These are phyloP conservation scores for Pseudogymnoascus sp. DNA, from an alignment of 2,329 filamentous ascomycete genomes.

Conservation along the genomic window DNA sequence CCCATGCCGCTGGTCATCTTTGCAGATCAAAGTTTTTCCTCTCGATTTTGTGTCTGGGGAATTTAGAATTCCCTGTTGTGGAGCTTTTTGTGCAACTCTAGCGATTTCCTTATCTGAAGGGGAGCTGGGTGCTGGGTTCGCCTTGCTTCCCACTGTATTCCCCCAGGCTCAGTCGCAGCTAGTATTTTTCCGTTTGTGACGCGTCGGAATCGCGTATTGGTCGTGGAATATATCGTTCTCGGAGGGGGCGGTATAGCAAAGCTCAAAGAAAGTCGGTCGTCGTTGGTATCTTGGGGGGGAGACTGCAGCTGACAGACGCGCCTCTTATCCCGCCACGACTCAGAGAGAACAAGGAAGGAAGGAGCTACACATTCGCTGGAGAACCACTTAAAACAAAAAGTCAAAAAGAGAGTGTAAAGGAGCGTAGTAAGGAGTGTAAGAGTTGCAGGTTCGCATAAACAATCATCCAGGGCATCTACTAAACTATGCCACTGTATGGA, in stretches of 20 bases:
- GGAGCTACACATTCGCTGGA: neutral
- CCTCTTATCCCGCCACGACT: neutral
- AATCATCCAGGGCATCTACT: neutral
- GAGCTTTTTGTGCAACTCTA: constrained; percentile 4
- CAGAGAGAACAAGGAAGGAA: constrained; percentile 2
- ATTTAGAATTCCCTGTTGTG: neutral
- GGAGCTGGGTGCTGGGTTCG: constrained; percentile 1
- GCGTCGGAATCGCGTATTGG: neutral
- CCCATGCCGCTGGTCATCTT: constrained; percentile 32
- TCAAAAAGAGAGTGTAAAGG: neutral
- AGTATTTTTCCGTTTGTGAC: neutral
- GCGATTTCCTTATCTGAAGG: neutral
- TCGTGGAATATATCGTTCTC: neutral
- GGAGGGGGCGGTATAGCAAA: neutral
- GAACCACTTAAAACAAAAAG: neutral
- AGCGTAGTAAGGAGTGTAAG: neutral
- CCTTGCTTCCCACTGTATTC: neutral
- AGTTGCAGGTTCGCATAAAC: neutral
- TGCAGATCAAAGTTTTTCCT: constrained; percentile 7
- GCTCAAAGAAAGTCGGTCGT: neutral
- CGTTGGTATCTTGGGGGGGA: neutral
- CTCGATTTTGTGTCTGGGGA: neutral
- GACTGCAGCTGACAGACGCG: neutral
- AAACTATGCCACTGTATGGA: neutral
- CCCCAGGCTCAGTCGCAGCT: neutral